phyloP scores from a whole-genome alignment of 495 filamentous ascomycete species.

The Amphirosellinia nigrospora region DNA sequence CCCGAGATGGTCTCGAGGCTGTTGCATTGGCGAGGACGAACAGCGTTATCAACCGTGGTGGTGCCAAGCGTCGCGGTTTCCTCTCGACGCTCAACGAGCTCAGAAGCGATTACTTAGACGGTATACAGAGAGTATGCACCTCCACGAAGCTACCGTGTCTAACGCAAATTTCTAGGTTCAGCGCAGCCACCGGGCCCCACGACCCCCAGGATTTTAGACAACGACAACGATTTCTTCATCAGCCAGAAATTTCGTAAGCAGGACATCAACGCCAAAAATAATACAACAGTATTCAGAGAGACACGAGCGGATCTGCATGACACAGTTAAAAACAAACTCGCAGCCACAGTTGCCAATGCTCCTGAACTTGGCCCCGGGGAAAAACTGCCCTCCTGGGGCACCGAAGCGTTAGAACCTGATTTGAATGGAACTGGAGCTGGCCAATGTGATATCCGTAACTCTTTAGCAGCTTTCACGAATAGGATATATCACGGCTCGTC shows the following conservation, averaged over 20 bases:
- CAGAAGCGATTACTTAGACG: slow-evolving; percentile 24
- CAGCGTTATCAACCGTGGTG: slow-evolving; percentile 48
- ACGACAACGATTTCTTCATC: slow-evolving; percentile 33
- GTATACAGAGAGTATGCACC: slow-evolving; percentile 10
- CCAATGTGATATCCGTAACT: background rate
- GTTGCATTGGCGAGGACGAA: slow-evolving; percentile 52
- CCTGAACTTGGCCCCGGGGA: background rate
- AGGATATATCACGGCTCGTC: background rate
- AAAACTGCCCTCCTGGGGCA: background rate
- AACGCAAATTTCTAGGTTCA: slow-evolving; percentile 8
- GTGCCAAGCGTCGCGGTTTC: slow-evolving; percentile 37
- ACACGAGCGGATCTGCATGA: background rate
- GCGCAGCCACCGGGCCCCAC: background rate
- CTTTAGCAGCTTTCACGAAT: background rate
- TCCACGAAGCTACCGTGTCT: background rate
- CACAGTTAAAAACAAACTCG: background rate
- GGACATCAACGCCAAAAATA: slow-evolving; percentile 12
- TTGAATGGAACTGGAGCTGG: background rate
- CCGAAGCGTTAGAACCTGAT: background rate
- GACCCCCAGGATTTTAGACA: slow-evolving; percentile 30
- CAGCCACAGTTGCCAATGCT: background rate
- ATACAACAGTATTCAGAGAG: too few species aligned
- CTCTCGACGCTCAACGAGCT: slow-evolving; percentile 41
- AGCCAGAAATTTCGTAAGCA: slow-evolving; percentile 34
- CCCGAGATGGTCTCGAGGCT: slow-evolving; percentile 53